Evolutionary conservation across 495 filamentous ascomycete species (phyloP), one percentile per base, ranked within the genome.

Genomic region (Alectoria sarmentosa): DNA sequence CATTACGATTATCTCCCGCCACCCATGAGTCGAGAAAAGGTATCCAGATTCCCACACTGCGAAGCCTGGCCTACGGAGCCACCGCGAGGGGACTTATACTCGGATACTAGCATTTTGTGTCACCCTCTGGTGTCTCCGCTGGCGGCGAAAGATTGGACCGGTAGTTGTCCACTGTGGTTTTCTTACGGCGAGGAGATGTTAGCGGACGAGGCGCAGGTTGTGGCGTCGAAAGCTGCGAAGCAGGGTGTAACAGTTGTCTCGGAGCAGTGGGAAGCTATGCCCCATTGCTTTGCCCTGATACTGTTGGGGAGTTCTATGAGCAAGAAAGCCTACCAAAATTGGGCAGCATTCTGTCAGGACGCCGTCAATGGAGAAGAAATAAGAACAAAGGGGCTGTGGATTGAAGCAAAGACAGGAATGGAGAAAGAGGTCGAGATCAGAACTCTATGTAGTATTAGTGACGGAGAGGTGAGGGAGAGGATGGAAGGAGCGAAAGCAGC

Each of bases 251-350:
- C 73, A 1, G 84, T 96, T 8, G 76, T 83, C 39, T 88, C 85
- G 46, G 85, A 92, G 69, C 82, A 90, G 73, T 96, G 85, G 68
- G 89, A 93, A 73, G 88, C 86, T 1, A 95, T 96, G 90, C 92
- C 92, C 54, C 93, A 98, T 71, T 90, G 88, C 65, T 96, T 95
- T 72, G 85, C 80, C 1, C 68, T 86, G 66, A 58, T 95, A 0
- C 74, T 96, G 63, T 73, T 78, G n/a, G 71, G 69, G n/a, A 68
- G 83, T 1, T 61, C 74, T 1, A 81, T 77, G 9, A 70, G 79
- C 2, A 75, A 74, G 62, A 73, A 77, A 55, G 88, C 84, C 69
- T 80, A 87, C 55, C 73, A 82, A 13, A 73, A 80, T 26, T 82
- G 84, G 76, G 77, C 82, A 0, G 75, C 71, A 38, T 96, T 94